phyloP scores from a whole-genome alignment of 495 filamentous ascomycete species.

The Penicillium cinerascens region DNA sequence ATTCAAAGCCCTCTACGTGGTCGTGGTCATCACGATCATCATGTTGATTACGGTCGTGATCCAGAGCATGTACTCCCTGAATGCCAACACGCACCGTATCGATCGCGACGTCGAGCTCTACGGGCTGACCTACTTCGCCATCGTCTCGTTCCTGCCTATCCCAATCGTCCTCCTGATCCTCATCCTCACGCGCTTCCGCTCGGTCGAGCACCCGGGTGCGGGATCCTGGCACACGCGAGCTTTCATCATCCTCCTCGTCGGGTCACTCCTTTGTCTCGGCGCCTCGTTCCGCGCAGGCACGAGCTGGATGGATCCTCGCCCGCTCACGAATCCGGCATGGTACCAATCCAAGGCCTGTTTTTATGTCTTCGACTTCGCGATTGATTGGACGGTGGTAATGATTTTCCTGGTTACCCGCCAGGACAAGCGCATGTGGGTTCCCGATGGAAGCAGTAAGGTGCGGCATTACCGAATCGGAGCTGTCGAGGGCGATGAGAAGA shows the following conservation, averaged over 20 bases:
- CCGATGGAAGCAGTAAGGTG: conserved; percentile 28
- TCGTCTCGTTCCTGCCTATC: conserved; percentile 73
- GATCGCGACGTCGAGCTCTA: conserved; percentile 65
- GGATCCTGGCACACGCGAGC: conserved; percentile 66
- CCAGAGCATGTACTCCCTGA: conserved; percentile 63
- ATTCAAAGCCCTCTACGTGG: conserved; percentile 58
- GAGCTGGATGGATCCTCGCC: conserved; percentile 50
- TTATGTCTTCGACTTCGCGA: conserved; percentile 72
- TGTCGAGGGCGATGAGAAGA: conserved; percentile 13
- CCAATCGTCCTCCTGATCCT: conserved; percentile 54
- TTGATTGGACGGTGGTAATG: conserved; percentile 67
- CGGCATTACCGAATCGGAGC: conserved; percentile 12
- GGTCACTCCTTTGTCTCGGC: conserved; percentile 61
- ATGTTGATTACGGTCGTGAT: conserved; percentile 68
- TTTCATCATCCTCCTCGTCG: conserved; percentile 53
- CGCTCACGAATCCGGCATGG: conserved; percentile 55
- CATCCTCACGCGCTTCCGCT: conserved; percentile 44
- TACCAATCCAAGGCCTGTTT: conserved; percentile 69
- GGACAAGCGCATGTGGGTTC: conserved; percentile 69
- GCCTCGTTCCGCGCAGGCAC: conserved; percentile 64
- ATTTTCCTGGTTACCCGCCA: conserved; percentile 62
- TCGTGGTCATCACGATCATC: conserved; percentile 57
- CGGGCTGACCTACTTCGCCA: conserved; percentile 61
- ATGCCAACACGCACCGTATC: conserved; percentile 42
- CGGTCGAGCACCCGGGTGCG: conserved; percentile 65